Percentiles rank a stretch among this genome's conserved stretches.
phyloP scores from a whole-genome alignment of 139 green algal species.

The Chlorella sorokiniana region DNA sequence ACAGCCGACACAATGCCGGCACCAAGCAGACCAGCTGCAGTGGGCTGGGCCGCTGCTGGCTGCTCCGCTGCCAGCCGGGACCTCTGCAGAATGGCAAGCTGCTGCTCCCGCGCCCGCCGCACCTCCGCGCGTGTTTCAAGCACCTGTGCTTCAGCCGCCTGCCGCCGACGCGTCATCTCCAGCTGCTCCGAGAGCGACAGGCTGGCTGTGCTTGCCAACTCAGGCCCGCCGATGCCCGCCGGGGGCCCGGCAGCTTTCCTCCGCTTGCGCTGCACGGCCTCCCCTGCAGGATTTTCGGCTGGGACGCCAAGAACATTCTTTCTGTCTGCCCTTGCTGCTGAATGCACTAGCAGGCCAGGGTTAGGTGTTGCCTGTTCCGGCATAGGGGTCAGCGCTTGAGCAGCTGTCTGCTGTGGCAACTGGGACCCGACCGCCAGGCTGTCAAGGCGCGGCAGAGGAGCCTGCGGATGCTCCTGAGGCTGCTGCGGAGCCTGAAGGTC shows the following conservation, averaged over 20 bases:
- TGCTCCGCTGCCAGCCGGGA: neutral
- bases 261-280: too few relatives aligned
- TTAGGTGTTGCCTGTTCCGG: too few relatives aligned
- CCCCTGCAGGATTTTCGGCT: too few relatives aligned
- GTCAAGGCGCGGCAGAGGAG: too few relatives aligned
- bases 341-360: too few relatives aligned
- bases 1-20: too few relatives aligned
- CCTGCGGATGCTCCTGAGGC: neutral
- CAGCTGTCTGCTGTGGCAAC: too few relatives aligned
- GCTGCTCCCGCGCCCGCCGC: neutral
- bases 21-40: neutral
- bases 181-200: neutral
- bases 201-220: too few relatives aligned
- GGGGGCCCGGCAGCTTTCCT: neutral
- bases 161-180: neutral
- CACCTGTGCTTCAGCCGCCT: neutral
- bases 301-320: too few relatives aligned
- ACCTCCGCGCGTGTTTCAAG: neutral
- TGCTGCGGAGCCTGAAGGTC: neutral
- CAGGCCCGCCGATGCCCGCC: neutral
- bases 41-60: neutral
- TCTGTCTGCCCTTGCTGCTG: too few relatives aligned
- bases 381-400: too few relatives aligned
- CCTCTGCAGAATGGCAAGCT: slow-evolving; percentile 2
- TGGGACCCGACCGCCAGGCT: too few relatives aligned